Evolutionary conservation across 805 yeast genomes (phyloP).

Genomic region (Blastobotrys terrestris): DNA sequence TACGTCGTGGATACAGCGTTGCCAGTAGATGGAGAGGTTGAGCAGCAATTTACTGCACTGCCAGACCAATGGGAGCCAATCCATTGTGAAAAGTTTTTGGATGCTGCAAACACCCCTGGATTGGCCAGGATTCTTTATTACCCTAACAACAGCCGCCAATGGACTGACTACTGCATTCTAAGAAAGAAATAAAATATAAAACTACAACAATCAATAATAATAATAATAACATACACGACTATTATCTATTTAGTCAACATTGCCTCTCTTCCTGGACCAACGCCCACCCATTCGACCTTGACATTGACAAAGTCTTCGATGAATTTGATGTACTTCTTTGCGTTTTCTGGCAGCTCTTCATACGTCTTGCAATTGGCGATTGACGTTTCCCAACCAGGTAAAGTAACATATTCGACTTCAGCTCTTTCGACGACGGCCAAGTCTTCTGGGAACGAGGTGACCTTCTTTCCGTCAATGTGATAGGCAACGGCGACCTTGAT

Average conservation of each 20-base stretch:
- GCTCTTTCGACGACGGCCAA: slow-evolving; percentile 74
- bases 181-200: slow-evolving; percentile 10
- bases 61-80: slow-evolving; percentile 19
- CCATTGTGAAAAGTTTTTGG: slow-evolving; percentile 23
- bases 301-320: slow-evolving; percentile 81
- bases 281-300: slow-evolving; percentile 95
- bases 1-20: slow-evolving; percentile 61
- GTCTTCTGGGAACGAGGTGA: slow-evolving; percentile 90
- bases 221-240: neutral
- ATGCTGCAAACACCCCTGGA: slow-evolving; percentile 21
- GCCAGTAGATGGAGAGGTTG: slow-evolving; percentile 41
- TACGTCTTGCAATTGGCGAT: slow-evolving; percentile 65
- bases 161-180: slow-evolving; percentile 26
- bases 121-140: slow-evolving; percentile 24
- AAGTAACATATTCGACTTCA: slow-evolving; percentile 83
- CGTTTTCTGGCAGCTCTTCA: slow-evolving; percentile 80
- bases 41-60: slow-evolving; percentile 25
- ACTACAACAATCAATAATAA: slow-evolving; percentile 1
- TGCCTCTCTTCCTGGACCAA: slow-evolving; percentile 94
- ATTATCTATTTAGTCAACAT: slow-evolving; percentile 50
- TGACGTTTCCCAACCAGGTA: slow-evolving; percentile 91
- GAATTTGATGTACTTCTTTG: slow-evolving; percentile 73
- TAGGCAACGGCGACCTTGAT: slow-evolving; percentile 85
- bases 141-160: slow-evolving; percentile 13
- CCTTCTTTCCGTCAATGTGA: slow-evolving; percentile 65